phyloP scores from a whole-genome alignment of 352 stramenopile genomes.

The Pythium phragmiticola region DNA sequence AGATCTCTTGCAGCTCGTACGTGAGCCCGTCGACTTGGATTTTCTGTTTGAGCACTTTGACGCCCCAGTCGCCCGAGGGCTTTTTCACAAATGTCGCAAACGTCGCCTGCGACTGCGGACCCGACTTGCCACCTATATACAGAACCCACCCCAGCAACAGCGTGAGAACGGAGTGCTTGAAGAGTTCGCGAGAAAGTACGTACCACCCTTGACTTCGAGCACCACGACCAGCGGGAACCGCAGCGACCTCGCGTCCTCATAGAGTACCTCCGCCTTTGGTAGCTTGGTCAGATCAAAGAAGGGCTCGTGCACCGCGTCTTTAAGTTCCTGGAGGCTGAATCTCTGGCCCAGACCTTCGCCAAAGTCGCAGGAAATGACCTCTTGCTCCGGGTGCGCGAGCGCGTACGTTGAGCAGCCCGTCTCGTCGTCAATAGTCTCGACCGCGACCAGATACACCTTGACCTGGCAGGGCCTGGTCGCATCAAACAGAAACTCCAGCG shows the following conservation, averaged over 20 bases:
- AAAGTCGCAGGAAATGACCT: constrained; percentile 45
- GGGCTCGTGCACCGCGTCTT: constrained; percentile 25
- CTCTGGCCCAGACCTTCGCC: constrained; percentile 47
- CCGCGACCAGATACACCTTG: constrained; percentile 58
- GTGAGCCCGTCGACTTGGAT: constrained; percentile 66
- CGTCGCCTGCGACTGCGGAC: constrained; percentile 73
- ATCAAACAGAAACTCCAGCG: constrained; percentile 77
- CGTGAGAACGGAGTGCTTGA: not conserved
- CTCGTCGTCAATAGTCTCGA: constrained; percentile 67
- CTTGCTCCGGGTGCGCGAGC: constrained; percentile 45
- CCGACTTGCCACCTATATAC: constrained; percentile 13
- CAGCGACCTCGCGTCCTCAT: constrained; percentile 35
- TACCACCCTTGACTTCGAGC: constrained; percentile 61
- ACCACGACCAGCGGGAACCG: constrained; percentile 71
- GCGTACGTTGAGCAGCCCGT: constrained; percentile 61
- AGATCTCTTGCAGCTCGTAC: constrained; percentile 88
- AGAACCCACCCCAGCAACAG: not conserved
- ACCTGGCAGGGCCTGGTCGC: constrained; percentile 71
- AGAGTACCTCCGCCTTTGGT: constrained; percentile 38
- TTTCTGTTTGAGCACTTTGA: constrained; percentile 88
- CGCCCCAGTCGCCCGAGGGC: constrained; percentile 38
- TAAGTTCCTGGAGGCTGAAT: constrained; percentile 37
- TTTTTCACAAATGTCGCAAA: constrained; percentile 73
- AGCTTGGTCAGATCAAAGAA: constrained; percentile 45
- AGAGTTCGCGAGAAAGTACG: not conserved